Percentiles rank a stretch among this genome's conserved stretches.
Conservation (phyloP, 2,329 filamentous ascomycete species). For the Davidsoniella australis region DNA sequence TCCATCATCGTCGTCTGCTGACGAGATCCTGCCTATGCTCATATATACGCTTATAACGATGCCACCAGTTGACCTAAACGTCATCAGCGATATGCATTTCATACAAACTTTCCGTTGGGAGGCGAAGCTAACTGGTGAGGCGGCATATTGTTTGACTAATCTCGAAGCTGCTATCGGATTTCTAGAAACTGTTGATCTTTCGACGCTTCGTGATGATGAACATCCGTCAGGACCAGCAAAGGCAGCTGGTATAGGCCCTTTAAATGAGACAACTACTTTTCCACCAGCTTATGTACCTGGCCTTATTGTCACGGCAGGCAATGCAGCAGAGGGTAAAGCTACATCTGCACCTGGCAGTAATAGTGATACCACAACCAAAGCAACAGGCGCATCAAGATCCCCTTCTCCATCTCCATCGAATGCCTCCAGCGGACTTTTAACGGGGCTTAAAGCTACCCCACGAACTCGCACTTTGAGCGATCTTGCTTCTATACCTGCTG, state of each 20-base stretch:
- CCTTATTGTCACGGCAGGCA: slow-evolving; percentile 21
- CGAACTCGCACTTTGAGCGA: slow-evolving; percentile 63
- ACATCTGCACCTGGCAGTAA: not conserved
- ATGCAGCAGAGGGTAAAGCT: not conserved
- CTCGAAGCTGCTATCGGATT: slow-evolving; percentile 90
- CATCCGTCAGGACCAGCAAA: slow-evolving; percentile 50
- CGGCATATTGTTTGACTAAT: slow-evolving; percentile 91
- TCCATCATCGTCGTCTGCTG: slow-evolving; percentile 64
- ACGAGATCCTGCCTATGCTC: slow-evolving; percentile 90
- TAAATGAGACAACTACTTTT: slow-evolving; percentile 31
- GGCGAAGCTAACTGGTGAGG: slow-evolving; percentile 77
- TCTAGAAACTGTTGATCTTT: slow-evolving; percentile 83
- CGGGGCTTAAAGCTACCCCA: slow-evolving; percentile 14
- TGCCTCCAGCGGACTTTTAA: slow-evolving; percentile 2
- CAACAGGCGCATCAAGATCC: not conserved
- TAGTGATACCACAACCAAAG: not conserved
- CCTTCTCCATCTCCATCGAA: not conserved
- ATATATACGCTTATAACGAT: slow-evolving; percentile 93
- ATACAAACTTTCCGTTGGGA: slow-evolving; percentile 82
- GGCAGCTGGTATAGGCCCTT: slow-evolving; percentile 30
- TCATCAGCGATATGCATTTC: slow-evolving; percentile 89
- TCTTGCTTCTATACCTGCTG: slow-evolving; percentile 68
- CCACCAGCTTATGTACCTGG: slow-evolving; percentile 36
- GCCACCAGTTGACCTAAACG: slow-evolving; percentile 67
- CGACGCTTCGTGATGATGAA: slow-evolving; percentile 71